Conservation (phyloP, 1,284 basidiomycete genomes). For the Heterobasidion parviporum region DNA sequence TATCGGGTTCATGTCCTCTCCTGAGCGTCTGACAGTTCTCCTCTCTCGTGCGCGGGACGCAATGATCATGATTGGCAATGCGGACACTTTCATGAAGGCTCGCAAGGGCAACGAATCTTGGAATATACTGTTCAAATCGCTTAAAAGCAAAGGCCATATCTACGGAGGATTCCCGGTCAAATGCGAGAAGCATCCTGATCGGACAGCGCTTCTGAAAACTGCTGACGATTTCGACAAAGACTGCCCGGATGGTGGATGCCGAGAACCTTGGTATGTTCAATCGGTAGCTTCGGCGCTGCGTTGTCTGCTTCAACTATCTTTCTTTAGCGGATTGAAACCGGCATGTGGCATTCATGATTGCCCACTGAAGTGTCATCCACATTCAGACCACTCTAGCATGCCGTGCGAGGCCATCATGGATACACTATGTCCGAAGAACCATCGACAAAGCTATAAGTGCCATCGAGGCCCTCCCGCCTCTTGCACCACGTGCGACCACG, state of each 20-base stretch:
- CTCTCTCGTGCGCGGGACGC: conserved; percentile 56
- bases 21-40: conserved; percentile 60
- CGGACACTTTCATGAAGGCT: conserved; percentile 44
- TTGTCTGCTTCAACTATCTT: background rate
- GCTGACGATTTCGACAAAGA: conserved; percentile 40
- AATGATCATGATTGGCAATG: conserved; percentile 56
- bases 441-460: conserved; percentile 27
- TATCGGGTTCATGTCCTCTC: conserved; percentile 62
- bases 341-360: conserved; percentile 43
- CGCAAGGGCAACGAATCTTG: conserved; percentile 45
- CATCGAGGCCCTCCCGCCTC: conserved; percentile 20
- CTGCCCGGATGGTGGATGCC: conserved; percentile 57
- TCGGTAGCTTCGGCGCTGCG: background rate
- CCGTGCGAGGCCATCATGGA: conserved; percentile 24
- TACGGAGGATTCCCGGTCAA: conserved; percentile 49
- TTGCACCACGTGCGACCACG: conserved; percentile 23
- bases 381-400: conserved; percentile 40
- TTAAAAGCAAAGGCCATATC: conserved; percentile 34
- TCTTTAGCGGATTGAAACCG: conserved; percentile 32
- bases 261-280: conserved; percentile 38
- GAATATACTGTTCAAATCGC: conserved; percentile 35
- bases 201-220: conserved; percentile 24
- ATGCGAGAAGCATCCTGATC: conserved; percentile 46
- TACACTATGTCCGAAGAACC: conserved; percentile 26
- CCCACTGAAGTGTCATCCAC: conserved; percentile 46